Evolutionary conservation across 73 alveolate species (phyloP).

Genomic region (Paramecium pentaurelia): DNA sequence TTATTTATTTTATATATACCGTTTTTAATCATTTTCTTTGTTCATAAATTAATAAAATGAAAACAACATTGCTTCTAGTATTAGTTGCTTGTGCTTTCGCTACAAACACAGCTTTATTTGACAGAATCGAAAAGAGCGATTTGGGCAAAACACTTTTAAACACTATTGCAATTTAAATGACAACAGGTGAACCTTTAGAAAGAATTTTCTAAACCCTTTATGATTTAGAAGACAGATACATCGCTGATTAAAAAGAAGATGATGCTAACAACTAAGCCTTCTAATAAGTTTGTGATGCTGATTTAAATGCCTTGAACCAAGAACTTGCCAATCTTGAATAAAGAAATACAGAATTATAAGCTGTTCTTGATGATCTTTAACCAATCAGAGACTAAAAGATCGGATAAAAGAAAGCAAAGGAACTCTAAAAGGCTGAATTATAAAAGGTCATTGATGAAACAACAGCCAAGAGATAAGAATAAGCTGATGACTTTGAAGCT

Average conservation of each 20-base stretch:
- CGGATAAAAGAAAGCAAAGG: slow-evolving; percentile 17
- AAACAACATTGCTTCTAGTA: neutral
- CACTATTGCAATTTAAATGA: slow-evolving; percentile 37
- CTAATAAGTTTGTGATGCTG: slow-evolving; percentile 52
- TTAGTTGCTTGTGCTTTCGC: slow-evolving; percentile 32
- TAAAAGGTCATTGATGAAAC: slow-evolving; percentile 51
- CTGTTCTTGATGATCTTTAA: slow-evolving; percentile 26
- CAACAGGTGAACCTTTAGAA: slow-evolving; percentile 31
- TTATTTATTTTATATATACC: neutral
- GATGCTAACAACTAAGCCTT: slow-evolving; percentile 37
- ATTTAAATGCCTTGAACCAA: slow-evolving; percentile 4
- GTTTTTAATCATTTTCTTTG: neutral
- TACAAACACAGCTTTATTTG: slow-evolving; percentile 21
- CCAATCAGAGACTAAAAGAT: slow-evolving; percentile 26
- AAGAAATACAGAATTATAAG: slow-evolving; percentile 31
- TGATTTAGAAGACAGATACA: slow-evolving; percentile 51
- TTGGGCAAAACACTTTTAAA: slow-evolving; percentile 19
- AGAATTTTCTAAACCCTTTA: slow-evolving; percentile 51
- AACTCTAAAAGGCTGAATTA: slow-evolving; percentile 11
- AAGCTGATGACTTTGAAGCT: slow-evolving; percentile 29
- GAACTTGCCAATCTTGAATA: slow-evolving; percentile 50
- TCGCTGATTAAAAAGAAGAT: slow-evolving; percentile 46
- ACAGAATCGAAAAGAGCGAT: neutral
- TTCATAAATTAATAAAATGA: neutral
- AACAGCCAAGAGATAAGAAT: slow-evolving; percentile 1